Percentiles rank a stretch among this genome's conserved stretches.
phyloP scores from a whole-genome alignment of 164 flowering plant genomes.

The Kingdonia uniflora region DNA sequence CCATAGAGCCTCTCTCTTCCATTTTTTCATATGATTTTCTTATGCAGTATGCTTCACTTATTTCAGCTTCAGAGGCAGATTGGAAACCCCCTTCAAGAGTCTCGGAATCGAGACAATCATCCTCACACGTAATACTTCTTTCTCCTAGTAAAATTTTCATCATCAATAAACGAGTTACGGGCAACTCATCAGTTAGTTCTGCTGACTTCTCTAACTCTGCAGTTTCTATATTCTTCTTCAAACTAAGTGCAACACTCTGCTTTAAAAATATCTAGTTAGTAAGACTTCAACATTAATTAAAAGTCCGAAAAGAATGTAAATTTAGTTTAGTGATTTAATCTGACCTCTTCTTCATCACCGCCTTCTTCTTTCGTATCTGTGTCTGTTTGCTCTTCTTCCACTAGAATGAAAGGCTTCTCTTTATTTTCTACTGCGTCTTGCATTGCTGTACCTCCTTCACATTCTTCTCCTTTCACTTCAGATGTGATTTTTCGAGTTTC shows the following conservation, averaged over 20 bases:
- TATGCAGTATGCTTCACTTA: slow-evolving; percentile 4
- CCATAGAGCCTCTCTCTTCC: slow-evolving; percentile 8
- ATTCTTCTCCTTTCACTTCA: slow-evolving; percentile 14
- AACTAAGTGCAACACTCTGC: slow-evolving; percentile 11
- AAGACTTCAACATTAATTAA: background rate
- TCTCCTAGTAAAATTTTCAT: slow-evolving; percentile 10
- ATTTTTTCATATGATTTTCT: slow-evolving; percentile 15
- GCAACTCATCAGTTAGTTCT: background rate
- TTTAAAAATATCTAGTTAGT: background rate
- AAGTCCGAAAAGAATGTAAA: too few species aligned
- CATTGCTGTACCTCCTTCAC: slow-evolving; percentile 12
- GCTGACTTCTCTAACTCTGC: slow-evolving; percentile 7
- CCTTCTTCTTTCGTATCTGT: slow-evolving; percentile 24
- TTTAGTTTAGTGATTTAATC: too few species aligned
- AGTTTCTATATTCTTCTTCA: slow-evolving; percentile 5
- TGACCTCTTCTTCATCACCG: slow-evolving; percentile 23
- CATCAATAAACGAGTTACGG: background rate
- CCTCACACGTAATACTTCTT: slow-evolving; percentile 4
- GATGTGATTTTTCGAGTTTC: slow-evolving; percentile 10
- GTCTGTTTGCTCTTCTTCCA: slow-evolving; percentile 25
- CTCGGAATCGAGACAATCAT: slow-evolving; percentile 4
- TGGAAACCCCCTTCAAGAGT: slow-evolving; percentile 10
- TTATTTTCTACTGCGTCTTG: slow-evolving; percentile 8
- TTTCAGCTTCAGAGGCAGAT: slow-evolving; percentile 11
- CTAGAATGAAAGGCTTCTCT: slow-evolving; percentile 16